A percentile compares a stretch with the other conserved stretches of the same genome.
Conservation (phyloP, 441 rosid genomes). For the Adansonia rubrostipa region DNA sequence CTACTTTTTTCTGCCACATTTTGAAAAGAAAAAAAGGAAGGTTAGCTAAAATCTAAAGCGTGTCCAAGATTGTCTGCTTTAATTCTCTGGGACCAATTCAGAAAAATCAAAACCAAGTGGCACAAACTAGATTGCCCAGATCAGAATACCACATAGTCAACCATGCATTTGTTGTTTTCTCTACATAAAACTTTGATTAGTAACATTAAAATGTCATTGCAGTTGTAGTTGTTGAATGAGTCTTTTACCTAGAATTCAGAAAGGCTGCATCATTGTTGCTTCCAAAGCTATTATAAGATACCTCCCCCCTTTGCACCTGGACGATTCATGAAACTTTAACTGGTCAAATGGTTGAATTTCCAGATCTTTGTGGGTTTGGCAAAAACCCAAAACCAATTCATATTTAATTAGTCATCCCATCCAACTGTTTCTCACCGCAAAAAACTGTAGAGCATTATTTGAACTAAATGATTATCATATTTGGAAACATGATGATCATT, state of each 20-base stretch:
- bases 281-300: constrained; percentile 9
- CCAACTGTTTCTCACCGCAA: background rate
- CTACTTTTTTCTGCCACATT: background rate
- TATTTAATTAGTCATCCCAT: background rate
- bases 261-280: background rate
- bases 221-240: constrained; percentile 5
- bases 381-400: constrained; percentile 10
- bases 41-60: background rate
- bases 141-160: background rate
- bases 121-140: background rate
- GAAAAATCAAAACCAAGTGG: background rate
- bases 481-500: background rate
- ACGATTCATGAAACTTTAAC: background rate
- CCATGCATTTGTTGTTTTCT: background rate
- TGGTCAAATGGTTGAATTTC: constrained; percentile 21
- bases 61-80: background rate
- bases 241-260: constrained; percentile 11
- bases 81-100: background rate
- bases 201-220: background rate
- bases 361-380: constrained; percentile 35
- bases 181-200: background rate
- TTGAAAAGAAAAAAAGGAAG: background rate
- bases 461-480: too few species aligned
- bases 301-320: background rate
- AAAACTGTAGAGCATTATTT: too few species aligned